Percentiles rank a stretch among this genome's conserved stretches.
These are phyloP conservation scores for Schoenoplectus triqueter DNA, from an alignment of 202 grass and related monocot genomes.

Conservation along the genomic window DNA sequence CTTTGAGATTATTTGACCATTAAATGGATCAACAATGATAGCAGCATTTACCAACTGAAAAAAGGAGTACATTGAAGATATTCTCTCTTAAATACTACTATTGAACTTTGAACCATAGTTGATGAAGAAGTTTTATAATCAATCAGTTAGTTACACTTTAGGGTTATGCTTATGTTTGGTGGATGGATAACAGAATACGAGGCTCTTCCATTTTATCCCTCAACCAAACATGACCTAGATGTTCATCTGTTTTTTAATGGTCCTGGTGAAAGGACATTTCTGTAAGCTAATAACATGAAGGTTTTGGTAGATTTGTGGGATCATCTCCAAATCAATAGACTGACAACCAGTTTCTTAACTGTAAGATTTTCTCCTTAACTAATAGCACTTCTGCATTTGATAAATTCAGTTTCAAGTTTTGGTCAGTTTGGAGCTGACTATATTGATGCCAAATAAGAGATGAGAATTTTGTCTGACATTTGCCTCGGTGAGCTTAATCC, in stretches of 20 bases:
- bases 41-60: slow-evolving; percentile 71
- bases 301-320: neutral
- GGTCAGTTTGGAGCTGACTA: neutral
- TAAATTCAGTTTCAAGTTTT: no score
- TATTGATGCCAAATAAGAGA: neutral
- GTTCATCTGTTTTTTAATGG: neutral
- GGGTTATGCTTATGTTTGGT: neutral
- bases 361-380: neutral
- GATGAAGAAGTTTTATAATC: neutral
- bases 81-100: neutral
- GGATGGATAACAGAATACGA: neutral
- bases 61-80: neutral
- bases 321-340: neutral
- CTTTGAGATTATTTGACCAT: slow-evolving; percentile 67
- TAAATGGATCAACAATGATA: slow-evolving; percentile 78
- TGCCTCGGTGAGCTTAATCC: neutral
- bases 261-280: neutral
- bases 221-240: neutral
- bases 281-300: neutral
- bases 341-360: neutral
- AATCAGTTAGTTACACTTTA: neutral
- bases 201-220: neutral
- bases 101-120: neutral
- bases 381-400: neutral
- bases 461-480: neutral